Conservation (phyloP, 345 rosid genomes). For the Brassica juncea region DNA sequence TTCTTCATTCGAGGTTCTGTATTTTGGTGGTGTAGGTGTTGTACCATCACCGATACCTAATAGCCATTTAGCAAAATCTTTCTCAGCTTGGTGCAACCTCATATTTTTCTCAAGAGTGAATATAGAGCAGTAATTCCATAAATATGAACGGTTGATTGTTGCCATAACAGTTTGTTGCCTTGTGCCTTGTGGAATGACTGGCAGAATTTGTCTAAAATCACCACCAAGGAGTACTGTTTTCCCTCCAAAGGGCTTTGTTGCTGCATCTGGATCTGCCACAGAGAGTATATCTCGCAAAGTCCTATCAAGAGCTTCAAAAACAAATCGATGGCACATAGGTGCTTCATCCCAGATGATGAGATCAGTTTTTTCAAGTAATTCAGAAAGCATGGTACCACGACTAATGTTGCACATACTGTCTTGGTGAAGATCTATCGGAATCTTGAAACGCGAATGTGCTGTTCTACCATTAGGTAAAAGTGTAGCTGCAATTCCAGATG, state of each 20-base stretch:
- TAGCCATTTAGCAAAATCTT: not conserved
- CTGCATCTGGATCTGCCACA: not conserved
- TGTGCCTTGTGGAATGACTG: not conserved
- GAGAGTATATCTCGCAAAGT: conserved; percentile 1
- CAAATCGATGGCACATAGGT: conserved; percentile 7
- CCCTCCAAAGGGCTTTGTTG: not conserved
- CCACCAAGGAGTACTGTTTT: not conserved
- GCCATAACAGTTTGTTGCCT: not conserved
- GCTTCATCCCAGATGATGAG: conserved; percentile 22
- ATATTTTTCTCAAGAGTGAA: not conserved
- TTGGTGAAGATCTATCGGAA: conserved; percentile 3
- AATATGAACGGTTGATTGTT: not conserved
- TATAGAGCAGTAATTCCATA: not conserved
- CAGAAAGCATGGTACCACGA: not conserved
- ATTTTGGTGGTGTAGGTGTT: not conserved
- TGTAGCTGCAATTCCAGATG: not conserved
- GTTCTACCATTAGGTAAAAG: conserved; percentile 3
- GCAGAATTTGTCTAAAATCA: not conserved
- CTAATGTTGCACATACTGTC: not conserved
- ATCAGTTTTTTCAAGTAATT: conserved; percentile 1
- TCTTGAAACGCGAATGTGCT: conserved; percentile 15
- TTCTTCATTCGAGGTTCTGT: not conserved
- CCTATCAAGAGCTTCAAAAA: conserved; percentile 9
- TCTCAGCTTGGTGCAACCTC: not conserved
- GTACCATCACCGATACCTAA: not conserved